Percentiles rank a stretch among this genome's conserved stretches.
Evolutionary conservation across 2,329 filamentous ascomycete species (phyloP).

Genomic region (Coniochaeta prunicola): DNA sequence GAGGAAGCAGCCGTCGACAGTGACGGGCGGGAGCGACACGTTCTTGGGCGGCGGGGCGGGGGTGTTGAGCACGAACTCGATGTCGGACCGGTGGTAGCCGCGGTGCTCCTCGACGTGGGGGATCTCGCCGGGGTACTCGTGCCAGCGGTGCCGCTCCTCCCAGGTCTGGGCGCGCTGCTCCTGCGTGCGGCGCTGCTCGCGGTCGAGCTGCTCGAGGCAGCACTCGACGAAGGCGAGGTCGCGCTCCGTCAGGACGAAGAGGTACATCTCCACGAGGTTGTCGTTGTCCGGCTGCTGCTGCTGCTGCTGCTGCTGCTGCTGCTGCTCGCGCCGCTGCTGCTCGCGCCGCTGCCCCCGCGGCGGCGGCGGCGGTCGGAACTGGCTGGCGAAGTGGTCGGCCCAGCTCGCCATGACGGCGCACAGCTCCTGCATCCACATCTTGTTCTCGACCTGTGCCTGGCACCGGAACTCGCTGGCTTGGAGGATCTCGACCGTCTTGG

Average conservation of each 20-base stretch:
- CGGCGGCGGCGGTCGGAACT: not conserved
- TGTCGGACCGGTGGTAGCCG: not conserved
- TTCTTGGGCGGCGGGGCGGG: not conserved
- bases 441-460: not conserved
- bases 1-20: not conserved
- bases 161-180: not conserved
- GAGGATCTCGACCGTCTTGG: not conserved
- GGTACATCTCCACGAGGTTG: not conserved
- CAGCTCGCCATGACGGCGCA: not conserved
- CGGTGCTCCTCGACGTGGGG: not conserved
- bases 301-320: not conserved
- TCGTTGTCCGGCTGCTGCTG: not conserved
- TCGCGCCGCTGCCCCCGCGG: not conserved
- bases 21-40: not conserved
- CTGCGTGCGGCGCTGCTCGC: not conserved
- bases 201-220: not conserved
- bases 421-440: not conserved
- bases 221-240: not conserved
- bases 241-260: not conserved
- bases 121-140: not conserved
- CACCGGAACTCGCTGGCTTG: conserved; percentile 2
- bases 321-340: not conserved
- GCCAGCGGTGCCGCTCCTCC: not conserved
- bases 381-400: not conserved
- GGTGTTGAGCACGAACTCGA: not conserved